Base-by-base conservation (phyloP, 768 basidiomycete species). In the Mrakia hoshinonis region DNA sequence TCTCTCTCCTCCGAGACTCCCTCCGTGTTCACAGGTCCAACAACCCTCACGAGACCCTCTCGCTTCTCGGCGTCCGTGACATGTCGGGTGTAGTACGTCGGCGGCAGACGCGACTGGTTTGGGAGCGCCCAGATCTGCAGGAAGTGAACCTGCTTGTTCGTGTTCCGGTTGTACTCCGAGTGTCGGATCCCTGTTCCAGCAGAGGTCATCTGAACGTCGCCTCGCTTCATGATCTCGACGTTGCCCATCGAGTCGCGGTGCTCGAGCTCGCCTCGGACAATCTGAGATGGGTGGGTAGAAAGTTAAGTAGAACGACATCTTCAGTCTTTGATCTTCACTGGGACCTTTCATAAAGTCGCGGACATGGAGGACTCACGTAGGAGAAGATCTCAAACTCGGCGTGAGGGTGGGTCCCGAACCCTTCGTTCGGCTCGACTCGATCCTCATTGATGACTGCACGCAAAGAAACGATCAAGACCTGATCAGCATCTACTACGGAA, bases 221-320 rank as follows among this genome's bases (percentile, higher is more conserved):
- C 95, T 20, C 92, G 86, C 78, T 87, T 87, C 77, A 97, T 85
- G 70, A 93, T 83, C 79, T 98, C 95, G 67, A 85, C 84, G 81
- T 95, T 95, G 48, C 88, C 88, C 89, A 96, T 90, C 6, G 88
- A 90, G 80, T 97, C 95, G 79, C 88, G 85, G 81, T 92, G 80
- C 18, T 74, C 75, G 20, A 80, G 76, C 64, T 79, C 75, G 62
- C 79, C 92, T n/a, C 29, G 24, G 48, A 69, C 60, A 31, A 69
- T 58, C 38, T 65, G 43, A 9, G 34, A 62, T 10, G 61, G 43
- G 39, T n/a, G n/a, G n/a, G n/a, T n/a, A n/a, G 22, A 43, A 63
- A 15, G 0, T 13, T 24, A 43, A 10, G 34, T 20, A 38, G 11
- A 34, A 61, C 31, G 31, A 38, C n/a, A n/a, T n/a, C n/a, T n/a